These are phyloP conservation scores for Kodamaea neixiangensis DNA, from an alignment of 805 yeast genomes.

Conservation along the genomic window DNA sequence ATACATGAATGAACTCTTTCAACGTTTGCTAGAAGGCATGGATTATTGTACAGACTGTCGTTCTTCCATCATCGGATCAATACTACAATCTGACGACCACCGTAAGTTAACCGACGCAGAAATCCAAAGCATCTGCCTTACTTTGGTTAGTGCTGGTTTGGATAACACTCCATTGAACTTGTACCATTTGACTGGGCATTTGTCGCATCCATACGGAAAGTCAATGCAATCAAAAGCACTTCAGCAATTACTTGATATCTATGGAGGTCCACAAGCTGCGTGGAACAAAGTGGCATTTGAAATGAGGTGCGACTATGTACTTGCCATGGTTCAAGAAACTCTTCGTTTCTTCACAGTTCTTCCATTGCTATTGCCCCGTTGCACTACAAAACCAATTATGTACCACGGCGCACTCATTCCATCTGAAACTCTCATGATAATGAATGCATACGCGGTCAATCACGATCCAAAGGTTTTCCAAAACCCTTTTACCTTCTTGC, in stretches of 20 bases:
- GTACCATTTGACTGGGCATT: constrained; percentile 60
- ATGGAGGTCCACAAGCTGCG: constrained; percentile 31
- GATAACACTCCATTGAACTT: constrained; percentile 70
- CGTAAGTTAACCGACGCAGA: constrained; percentile 35
- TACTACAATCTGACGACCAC: constrained; percentile 1
- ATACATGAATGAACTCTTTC: constrained; percentile 46
- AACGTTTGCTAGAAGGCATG: constrained; percentile 5
- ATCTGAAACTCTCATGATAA: constrained; percentile 51
- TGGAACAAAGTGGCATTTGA: constrained; percentile 31
- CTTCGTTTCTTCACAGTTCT: constrained; percentile 63
- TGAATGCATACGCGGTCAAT: constrained; percentile 73
- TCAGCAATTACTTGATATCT: constrained; percentile 35
- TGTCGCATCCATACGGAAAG: constrained; percentile 47
- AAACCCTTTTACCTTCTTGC: constrained; percentile 50
- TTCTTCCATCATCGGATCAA: not conserved
- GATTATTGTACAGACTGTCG: not conserved
- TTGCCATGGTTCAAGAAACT: constrained; percentile 64
- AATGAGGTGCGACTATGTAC: constrained; percentile 48
- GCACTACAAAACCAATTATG: constrained; percentile 52
- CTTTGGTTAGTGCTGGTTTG: constrained; percentile 79
- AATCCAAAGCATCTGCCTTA: constrained; percentile 60
- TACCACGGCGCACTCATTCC: constrained; percentile 51
- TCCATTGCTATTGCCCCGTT: constrained; percentile 67
- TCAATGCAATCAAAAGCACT: constrained; percentile 47
- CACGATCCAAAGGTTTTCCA: constrained; percentile 52